Evolutionary conservation across 148 eudicot genomes (phyloP).

Genomic region (Vaccinium macrocarpon): DNA sequence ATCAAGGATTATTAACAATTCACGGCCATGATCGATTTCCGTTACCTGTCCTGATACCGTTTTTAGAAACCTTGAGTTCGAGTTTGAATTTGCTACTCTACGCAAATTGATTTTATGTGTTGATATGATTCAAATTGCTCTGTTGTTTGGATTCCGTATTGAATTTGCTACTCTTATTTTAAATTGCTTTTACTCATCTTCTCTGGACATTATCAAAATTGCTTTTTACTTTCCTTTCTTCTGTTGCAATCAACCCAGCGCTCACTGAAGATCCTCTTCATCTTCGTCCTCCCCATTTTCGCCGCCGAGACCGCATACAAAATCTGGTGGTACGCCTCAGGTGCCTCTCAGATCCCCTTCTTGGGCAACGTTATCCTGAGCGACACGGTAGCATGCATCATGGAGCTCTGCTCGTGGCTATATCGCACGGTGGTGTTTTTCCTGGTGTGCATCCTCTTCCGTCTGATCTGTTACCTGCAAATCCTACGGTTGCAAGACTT

Average conservation of each 20-base stretch:
- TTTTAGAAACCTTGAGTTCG: no score
- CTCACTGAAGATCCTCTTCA: constrained; percentile 64
- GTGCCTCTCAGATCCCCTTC: constrained; percentile 72
- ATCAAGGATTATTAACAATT: no score
- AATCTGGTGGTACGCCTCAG: constrained; percentile 93
- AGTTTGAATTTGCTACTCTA: no score
- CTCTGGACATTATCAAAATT: not conserved
- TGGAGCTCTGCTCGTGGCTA: constrained; percentile 83
- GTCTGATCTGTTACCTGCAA: constrained; percentile 85
- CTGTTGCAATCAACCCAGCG: constrained; percentile 44
- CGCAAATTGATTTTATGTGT: no score
- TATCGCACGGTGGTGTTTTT: constrained; percentile 81
- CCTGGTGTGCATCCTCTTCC: constrained; percentile 86
- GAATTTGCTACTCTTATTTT: no score
- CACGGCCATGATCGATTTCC: no score
- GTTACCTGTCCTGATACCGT: no score
- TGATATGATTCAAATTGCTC: no score
- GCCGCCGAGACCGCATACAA: constrained; percentile 66
- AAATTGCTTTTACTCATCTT: no score
- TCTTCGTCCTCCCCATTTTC: constrained; percentile 78
- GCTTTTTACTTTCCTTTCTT: not conserved
- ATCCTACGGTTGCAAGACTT: constrained; percentile 79
- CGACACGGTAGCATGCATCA: constrained; percentile 56
- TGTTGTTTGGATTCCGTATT: no score
- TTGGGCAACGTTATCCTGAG: constrained; percentile 62